Evolutionary conservation across 2,329 filamentous ascomycete genomes (phyloP), one percentile per base, ranked within the genome.

Genomic region (Hawksworthiomyces lignivorus): DNA sequence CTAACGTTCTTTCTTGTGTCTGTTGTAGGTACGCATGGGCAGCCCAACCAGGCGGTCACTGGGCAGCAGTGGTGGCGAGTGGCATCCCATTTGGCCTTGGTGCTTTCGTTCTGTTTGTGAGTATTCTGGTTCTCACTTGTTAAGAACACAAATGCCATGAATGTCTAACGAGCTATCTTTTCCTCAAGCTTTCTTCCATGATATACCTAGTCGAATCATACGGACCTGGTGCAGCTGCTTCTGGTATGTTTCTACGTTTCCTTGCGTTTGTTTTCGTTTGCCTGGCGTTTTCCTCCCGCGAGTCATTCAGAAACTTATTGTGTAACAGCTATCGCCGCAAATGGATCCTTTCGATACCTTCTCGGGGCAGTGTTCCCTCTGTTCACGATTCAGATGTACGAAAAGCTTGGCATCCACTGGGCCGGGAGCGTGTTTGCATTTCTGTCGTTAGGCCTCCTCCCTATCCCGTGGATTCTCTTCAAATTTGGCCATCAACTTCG

Each of bases 401-500:
- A 41, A 32, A 36, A 30, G 2, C 39, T 41, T 7, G 39, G 39
- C 15, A 7, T 36, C 18, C 39, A 41, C 31, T 41, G 39, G 39
- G 39, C 39, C 31, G 39, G 39, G n/a, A 41, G 39, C n/a, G 14
- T 41, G 18, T 41, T 41, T 30, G 39, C 39, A 15, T 41, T 41
- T 30, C n/a, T 41, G 24, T 41, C 39, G 8, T 15, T 41, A 10
- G 39, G 17, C 4, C 32, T 41, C 8, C 39, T 41, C 4, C 39
- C 39, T n/a, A 41, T 41, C 10, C 39, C 39, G 10, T 41, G 39
- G 39, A 9, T 41, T 2, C 18, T 41, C 1, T 41, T 41, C 24
- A 18, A 36, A 19, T 36, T 21, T 24, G 39, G 39, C 24, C 24
- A 22, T 26, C 19, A 30, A 19, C 39, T 41, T 4, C 39, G 39